Evolutionary conservation across 495 filamentous ascomycete genomes (phyloP).

Genomic region (Cryomyces minteri): DNA sequence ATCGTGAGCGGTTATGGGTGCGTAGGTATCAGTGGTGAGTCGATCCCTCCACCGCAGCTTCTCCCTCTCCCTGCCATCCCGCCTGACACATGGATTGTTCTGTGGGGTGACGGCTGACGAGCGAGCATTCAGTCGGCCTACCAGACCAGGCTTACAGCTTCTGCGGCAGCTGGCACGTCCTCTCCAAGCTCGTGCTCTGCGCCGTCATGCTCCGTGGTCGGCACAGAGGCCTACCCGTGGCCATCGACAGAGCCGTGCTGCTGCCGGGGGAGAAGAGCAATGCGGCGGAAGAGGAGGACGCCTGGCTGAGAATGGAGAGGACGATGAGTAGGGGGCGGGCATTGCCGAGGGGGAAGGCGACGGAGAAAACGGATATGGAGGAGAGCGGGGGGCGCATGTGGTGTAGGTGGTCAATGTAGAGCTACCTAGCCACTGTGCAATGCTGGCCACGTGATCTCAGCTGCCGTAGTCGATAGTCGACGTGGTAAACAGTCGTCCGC

Average conservation of each 20-base stretch:
- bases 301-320: constrained; percentile 7
- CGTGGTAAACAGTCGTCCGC: no score
- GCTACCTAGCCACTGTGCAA: no score
- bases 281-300: background rate
- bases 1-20: constrained; percentile 70
- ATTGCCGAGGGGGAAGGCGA: no score
- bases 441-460: no score
- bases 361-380: no score
- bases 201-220: constrained; percentile 63
- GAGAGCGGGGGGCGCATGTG: no score
- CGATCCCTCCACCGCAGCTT: background rate
- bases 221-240: constrained; percentile 64
- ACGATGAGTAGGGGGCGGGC: constrained; percentile 13
- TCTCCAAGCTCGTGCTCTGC: constrained; percentile 60
- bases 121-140: constrained; percentile 63
- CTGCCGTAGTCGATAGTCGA: no score
- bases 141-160: constrained; percentile 53
- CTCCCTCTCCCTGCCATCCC: background rate
- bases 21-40: constrained; percentile 44
- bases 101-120: constrained; percentile 18
- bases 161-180: constrained; percentile 47
- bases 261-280: constrained; percentile 32
- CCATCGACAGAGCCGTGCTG: constrained; percentile 61
- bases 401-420: no score
- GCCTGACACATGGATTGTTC: background rate